Percentiles rank a stretch among this genome's conserved stretches.
Evolutionary conservation across 768 basidiomycete species (phyloP).

Genomic region (Lactifluus rugatus): DNA sequence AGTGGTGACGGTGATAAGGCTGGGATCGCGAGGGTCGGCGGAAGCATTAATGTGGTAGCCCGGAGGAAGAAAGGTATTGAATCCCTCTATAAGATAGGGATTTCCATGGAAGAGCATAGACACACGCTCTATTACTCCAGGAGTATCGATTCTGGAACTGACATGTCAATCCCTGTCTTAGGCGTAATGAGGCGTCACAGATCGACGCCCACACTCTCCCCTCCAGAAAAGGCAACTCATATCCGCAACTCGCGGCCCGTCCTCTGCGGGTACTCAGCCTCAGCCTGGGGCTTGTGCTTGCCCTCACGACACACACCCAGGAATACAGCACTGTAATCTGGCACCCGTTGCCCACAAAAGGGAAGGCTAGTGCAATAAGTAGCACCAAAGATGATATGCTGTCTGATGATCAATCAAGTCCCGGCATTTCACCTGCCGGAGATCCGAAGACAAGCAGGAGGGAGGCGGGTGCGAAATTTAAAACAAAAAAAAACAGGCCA

Average conservation of each 20-base stretch:
- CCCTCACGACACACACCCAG: neutral
- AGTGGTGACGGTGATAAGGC: constrained; percentile 74
- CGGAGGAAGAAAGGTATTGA: constrained; percentile 93
- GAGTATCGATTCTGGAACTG: constrained; percentile 78
- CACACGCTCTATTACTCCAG: constrained; percentile 92
- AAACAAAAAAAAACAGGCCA: too few relatives aligned
- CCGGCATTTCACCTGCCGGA: neutral
- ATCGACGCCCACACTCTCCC: neutral
- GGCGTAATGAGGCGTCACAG: neutral
- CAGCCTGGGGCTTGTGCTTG: neutral
- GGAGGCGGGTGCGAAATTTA: neutral
- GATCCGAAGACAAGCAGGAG: neutral
- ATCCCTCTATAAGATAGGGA: constrained; percentile 85
- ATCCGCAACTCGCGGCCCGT: neutral
- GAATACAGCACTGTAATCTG: neutral
- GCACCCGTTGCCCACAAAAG: neutral
- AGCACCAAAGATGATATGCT: neutral
- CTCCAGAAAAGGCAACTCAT: constrained; percentile 8
- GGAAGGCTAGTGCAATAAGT: neutral
- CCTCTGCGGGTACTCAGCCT: neutral
- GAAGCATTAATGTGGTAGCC: constrained; percentile 91
- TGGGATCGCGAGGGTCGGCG: constrained; percentile 56
- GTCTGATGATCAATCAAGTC: neutral
- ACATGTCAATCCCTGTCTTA: constrained; percentile 14
- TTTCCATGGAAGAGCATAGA: constrained; percentile 89